phyloP scores from a whole-genome alignment of 495 filamentous ascomycete species.

The Lophiotrema nucula region DNA sequence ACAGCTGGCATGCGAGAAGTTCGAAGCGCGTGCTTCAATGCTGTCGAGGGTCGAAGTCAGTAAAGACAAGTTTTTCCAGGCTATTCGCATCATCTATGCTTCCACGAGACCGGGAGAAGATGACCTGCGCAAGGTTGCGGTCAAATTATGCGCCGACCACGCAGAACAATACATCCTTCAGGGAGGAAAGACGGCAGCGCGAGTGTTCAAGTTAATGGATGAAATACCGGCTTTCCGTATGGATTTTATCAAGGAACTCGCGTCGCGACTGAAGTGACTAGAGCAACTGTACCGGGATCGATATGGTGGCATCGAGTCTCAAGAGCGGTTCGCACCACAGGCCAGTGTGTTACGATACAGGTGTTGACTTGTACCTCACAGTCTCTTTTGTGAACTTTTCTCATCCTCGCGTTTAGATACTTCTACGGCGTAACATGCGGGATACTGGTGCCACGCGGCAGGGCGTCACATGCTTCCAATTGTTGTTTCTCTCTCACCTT shows the following conservation, averaged over 20 bases:
- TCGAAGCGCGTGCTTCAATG: conserved; percentile 11
- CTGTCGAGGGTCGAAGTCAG: conserved; percentile 16
- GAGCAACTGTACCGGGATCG: not conserved
- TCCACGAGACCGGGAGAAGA: conserved; percentile 8
- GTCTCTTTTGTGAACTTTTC: not conserved
- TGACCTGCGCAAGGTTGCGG: conserved; percentile 2
- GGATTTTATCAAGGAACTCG: conserved; percentile 20
- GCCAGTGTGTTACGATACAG: not conserved
- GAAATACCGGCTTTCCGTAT: conserved; percentile 17
- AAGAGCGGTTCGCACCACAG: not conserved
- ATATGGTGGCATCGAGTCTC: not conserved
- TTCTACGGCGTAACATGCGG: not conserved
- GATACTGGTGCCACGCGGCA: too few relatives aligned
- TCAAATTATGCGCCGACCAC: conserved; percentile 12
- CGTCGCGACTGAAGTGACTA: conserved; percentile 10
- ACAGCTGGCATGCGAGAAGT: conserved; percentile 14
- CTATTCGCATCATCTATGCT: conserved; percentile 18
- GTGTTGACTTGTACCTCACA: not conserved
- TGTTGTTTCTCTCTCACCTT: too few relatives aligned
- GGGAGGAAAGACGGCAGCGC: conserved; percentile 17
- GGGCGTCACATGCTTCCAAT: too few relatives aligned
- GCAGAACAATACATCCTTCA: conserved; percentile 13
- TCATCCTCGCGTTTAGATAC: not conserved
- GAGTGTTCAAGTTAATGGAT: conserved; percentile 23
- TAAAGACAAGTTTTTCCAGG: conserved; percentile 24